A percentile compares a stretch with the other conserved stretches of the same genome.
These are phyloP conservation scores for Saccharomycopsis olivae DNA, from an alignment of 805 yeast genomes.

Conservation along the genomic window DNA sequence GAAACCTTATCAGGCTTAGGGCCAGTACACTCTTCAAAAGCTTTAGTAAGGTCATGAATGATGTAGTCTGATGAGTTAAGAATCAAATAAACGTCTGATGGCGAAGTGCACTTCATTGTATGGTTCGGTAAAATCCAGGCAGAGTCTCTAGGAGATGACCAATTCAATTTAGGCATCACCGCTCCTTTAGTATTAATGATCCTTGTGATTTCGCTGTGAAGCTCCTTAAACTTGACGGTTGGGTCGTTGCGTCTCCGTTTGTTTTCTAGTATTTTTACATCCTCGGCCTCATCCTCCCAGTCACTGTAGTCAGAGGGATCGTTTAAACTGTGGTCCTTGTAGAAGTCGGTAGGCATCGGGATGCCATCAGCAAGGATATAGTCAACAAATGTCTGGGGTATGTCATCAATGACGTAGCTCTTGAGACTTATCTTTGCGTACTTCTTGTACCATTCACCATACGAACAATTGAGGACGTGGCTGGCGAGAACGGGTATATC, in stretches of 20 bases:
- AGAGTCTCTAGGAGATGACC: constrained; percentile 97
- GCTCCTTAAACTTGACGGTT: constrained; percentile 39
- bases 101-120: constrained; percentile 57
- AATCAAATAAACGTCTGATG: constrained; percentile 69
- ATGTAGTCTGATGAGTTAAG: constrained; percentile 83
- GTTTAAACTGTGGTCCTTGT: constrained; percentile 27
- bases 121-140: constrained; percentile 82
- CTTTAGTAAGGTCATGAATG: constrained; percentile 70
- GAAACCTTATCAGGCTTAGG: constrained; percentile 25
- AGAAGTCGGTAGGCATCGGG: constrained; percentile 39
- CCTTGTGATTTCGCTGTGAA: constrained; percentile 43
- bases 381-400: constrained; percentile 46
- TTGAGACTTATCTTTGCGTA: constrained; percentile 41
- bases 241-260: constrained; percentile 28
- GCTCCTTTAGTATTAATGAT: constrained; percentile 41
- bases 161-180: constrained; percentile 83
- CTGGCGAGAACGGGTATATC: too few relatives aligned
- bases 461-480: constrained; percentile 36
- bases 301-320: constrained; percentile 66
- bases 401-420: constrained; percentile 41
- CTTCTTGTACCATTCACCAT: constrained; percentile 48
- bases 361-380: constrained; percentile 64
- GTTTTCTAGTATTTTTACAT: constrained; percentile 20
- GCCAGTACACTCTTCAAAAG: constrained; percentile 43
- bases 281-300: constrained; percentile 42